Conservation (phyloP, 116 monocot genomes). For the Papilionanthe hybrid region DNA sequence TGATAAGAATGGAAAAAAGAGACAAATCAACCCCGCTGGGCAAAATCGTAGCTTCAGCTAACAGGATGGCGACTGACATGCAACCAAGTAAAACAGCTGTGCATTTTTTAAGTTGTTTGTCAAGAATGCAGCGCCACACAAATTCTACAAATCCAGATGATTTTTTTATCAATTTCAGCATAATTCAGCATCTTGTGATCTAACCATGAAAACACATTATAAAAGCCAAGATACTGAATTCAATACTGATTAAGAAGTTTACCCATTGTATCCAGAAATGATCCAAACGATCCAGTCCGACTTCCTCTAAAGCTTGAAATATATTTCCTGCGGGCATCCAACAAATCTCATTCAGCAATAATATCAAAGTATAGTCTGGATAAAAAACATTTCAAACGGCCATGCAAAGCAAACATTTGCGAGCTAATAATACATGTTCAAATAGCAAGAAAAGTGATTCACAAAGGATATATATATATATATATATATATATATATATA, state of each 20-base stretch:
- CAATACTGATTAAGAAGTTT: conserved; percentile 8
- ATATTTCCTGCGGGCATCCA: conserved; percentile 61
- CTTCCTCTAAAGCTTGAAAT: conserved; percentile 80
- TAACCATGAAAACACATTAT: neutral
- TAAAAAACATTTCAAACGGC: conserved; percentile 2
- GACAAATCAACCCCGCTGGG: conserved; percentile 88
- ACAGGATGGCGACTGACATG: conserved; percentile 90
- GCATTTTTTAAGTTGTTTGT: conserved; percentile 64
- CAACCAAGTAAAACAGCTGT: conserved; percentile 65
- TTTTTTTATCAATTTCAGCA: neutral
- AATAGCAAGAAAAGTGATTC: neutral
- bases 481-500: too few species aligned
- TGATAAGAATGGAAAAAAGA: conserved; percentile 87
- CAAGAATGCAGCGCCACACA: conserved; percentile 81
- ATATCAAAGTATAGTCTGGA: too few species aligned
- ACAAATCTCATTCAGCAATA: too few species aligned
- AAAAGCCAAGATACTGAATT: neutral
- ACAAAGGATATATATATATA: neutral
- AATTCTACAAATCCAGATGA: conserved; percentile 45
- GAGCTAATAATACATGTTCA: neutral
- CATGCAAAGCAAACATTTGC: neutral
- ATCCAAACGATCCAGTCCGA: conserved; percentile 61
- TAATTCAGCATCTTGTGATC: neutral
- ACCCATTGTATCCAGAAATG: conserved; percentile 74
- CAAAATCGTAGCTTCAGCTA: conserved; percentile 93